Percentiles rank a stretch among this genome's conserved stretches.
Evolutionary conservation across 148 eudicot genomes (phyloP).

Genomic region (Rhododendron griersonianum): DNA sequence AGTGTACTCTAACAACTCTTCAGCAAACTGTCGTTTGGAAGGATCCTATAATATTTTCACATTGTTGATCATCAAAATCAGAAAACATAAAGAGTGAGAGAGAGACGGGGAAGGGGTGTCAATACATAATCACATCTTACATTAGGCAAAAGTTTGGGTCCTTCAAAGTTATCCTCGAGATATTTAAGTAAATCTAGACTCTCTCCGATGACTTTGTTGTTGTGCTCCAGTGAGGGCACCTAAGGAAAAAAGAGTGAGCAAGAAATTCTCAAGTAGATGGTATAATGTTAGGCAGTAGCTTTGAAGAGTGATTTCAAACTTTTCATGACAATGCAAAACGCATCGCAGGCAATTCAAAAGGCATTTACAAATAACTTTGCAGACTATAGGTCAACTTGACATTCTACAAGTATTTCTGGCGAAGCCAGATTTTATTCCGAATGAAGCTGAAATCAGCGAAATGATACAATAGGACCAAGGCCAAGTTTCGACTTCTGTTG

Average conservation of each 20-base stretch:
- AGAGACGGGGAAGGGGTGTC: not conserved
- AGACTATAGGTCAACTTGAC: not conserved
- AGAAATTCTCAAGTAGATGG: not conserved
- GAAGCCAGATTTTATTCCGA: not conserved
- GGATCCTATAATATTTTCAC: slow-evolving; percentile 44
- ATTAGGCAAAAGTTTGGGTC: slow-evolving; percentile 56
- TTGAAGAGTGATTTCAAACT: not conserved
- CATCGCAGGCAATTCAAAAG: not conserved
- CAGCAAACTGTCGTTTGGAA: slow-evolving; percentile 57
- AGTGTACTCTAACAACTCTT: slow-evolving; percentile 45
- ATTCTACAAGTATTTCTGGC: not conserved
- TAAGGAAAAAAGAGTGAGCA: slow-evolving; percentile 7
- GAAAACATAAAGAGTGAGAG: not conserved
- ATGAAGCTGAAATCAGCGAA: not conserved
- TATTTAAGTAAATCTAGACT: slow-evolving; percentile 75
- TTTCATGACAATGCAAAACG: not conserved
- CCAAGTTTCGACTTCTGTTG: not conserved
- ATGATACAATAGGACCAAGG: not conserved
- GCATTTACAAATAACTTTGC: not conserved
- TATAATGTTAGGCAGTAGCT: not conserved
- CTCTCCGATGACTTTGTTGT: slow-evolving; percentile 52
- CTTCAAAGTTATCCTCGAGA: slow-evolving; percentile 63
- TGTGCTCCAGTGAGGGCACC: slow-evolving; percentile 79
- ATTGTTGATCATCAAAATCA: not conserved
- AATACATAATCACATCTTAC: slow-evolving; percentile 31